Evolutionary conservation across 2,329 filamentous ascomycete genomes (phyloP), one percentile per base, ranked within the genome.

Genomic region (Cytospora chrysosperma): DNA sequence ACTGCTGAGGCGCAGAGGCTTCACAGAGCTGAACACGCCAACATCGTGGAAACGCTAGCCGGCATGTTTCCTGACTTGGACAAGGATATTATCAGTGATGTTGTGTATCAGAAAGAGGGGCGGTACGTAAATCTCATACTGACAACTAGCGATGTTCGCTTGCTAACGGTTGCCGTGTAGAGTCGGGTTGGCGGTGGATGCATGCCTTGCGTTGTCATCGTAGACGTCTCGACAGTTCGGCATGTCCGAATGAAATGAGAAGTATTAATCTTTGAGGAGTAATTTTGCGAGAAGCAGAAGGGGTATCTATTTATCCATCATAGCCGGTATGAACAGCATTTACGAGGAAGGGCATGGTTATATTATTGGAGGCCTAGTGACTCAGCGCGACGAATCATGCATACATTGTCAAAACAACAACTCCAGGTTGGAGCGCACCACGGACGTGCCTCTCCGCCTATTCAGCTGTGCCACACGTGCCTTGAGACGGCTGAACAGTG

Each of bases 1-100:
- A 86, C 86, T 8, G 94, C 94, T 12, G 91, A 99, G 74, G 94
- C 94, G 9, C 86, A 93, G 68, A 83, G 90, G 19, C 86, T 98
- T 65, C 88, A 95, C 69, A 83, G 88, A 40, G 88, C 89, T 61
- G 95, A 99, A 80, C 93, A 98, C 76, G 82, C 86, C 60, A 94
- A 93, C 70, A 88, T 99, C 9, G 94, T 98, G 3, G 95, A 98
- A 77, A 98, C 95, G 40, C 79, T 99, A 63, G 88, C 92, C 55
- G 90, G 92, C 70, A 99, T 99, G 95, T 99, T 99, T 75, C 95
- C 95, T 0, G 93, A 96, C 72, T 80, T 99, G 57, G 95, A 99
- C 75, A 87, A 88, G 71, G 96, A 99, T 56, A 85, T 99, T 43
- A 98, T 99, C 73, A 93, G 93, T 71, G 95, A 99, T 78, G 95